Percentiles rank a stretch among this genome's conserved stretches.
Evolutionary conservation across 106 monocot genomes (phyloP).

Genomic region (Platanthera guangdongensis): DNA sequence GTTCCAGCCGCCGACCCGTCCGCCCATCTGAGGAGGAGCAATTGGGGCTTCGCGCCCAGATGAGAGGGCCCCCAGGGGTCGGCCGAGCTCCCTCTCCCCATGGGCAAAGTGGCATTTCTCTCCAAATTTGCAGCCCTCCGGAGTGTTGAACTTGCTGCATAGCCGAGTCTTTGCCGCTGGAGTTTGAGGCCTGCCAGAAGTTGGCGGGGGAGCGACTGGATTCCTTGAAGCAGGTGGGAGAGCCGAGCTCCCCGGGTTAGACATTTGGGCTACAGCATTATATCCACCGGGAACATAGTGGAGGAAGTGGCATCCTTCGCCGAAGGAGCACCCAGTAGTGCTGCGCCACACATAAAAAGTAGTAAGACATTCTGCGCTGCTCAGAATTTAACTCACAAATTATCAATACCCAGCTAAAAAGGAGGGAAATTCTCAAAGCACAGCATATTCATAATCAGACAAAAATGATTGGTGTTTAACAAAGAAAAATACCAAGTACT

Average conservation of each 20-base stretch:
- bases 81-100: conserved; percentile 37
- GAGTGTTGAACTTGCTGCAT: conserved; percentile 36
- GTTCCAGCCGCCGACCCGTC: conserved; percentile 15
- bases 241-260: conserved; percentile 26
- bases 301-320: conserved; percentile 66
- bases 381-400: too few relatives aligned
- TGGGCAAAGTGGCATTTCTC: conserved; percentile 50
- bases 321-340: conserved; percentile 70
- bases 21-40: conserved; percentile 3
- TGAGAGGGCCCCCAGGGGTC: conserved; percentile 5
- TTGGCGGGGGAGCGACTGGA: not conserved
- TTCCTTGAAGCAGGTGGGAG: conserved; percentile 13
- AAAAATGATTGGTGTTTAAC: too few relatives aligned
- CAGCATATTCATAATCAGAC: too few relatives aligned
- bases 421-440: too few relatives aligned
- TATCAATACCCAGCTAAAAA: too few relatives aligned
- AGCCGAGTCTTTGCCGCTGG: conserved; percentile 23
- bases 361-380: not conserved
- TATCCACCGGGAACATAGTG: conserved; percentile 71
- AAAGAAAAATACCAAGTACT: too few relatives aligned
- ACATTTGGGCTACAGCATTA: conserved; percentile 48
- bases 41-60: conserved; percentile 15
- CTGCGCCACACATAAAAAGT: conserved; percentile 22
- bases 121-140: conserved; percentile 45
- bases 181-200: conserved; percentile 6